Conservation (phyloP, 495 filamentous ascomycete species). For the Staphylotrichum tortipilum region DNA sequence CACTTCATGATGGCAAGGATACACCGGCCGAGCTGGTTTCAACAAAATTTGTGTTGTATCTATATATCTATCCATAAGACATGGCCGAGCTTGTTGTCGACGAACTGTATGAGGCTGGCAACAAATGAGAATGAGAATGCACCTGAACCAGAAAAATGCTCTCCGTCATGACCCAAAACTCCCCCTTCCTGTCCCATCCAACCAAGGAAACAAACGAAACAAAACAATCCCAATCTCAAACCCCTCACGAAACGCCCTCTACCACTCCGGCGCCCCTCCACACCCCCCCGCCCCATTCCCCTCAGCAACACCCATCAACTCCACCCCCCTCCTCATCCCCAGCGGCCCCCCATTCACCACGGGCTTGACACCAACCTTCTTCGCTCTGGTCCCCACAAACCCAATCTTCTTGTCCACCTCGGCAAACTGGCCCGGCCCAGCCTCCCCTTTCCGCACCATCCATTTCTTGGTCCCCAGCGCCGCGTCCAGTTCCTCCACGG, state of each 20-base stretch:
- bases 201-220: neutral
- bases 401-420: constrained; percentile 59
- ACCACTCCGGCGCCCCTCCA: constrained; percentile 62
- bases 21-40: too few species aligned
- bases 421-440: constrained; percentile 49
- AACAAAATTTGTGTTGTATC: too few species aligned
- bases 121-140: too few species aligned
- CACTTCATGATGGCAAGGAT: too few species aligned
- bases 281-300: constrained; percentile 35
- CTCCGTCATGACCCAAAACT: neutral
- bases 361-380: constrained; percentile 35
- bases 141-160: too few species aligned
- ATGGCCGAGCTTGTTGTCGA: too few species aligned
- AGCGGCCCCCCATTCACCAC: constrained; percentile 32
- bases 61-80: too few species aligned
- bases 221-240: too few species aligned
- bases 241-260: neutral
- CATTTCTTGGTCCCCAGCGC: constrained; percentile 75
- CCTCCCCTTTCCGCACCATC: constrained; percentile 72
- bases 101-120: too few species aligned
- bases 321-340: constrained; percentile 32
- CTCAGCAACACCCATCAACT: constrained; percentile 24
- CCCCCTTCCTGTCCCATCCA: neutral
- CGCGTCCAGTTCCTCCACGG: constrained; percentile 75
- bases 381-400: constrained; percentile 31